Percentiles rank a stretch among this genome's conserved stretches.
phyloP scores from a whole-genome alignment of 2,329 filamentous ascomycete species.

The Decorospora gaudefroyi region DNA sequence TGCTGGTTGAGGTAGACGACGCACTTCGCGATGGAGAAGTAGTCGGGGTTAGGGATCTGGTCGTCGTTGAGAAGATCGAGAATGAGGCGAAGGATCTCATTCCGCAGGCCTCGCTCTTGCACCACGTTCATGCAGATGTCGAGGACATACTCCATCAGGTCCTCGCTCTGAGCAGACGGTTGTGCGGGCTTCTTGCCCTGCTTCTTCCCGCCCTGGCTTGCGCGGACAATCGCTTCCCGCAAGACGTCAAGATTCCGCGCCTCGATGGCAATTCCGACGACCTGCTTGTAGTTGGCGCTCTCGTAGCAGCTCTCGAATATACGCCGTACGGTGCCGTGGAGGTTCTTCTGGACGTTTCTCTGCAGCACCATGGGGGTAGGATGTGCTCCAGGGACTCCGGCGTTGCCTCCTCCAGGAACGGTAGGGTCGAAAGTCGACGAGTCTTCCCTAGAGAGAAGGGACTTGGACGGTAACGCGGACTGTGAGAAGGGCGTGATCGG shows the following conservation, averaged over 20 bases:
- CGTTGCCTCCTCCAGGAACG: constrained; percentile 61
- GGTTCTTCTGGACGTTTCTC: constrained; percentile 73
- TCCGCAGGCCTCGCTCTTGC: constrained; percentile 84
- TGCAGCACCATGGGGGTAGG: constrained; percentile 69
- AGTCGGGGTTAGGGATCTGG: constrained; percentile 89
- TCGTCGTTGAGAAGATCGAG: constrained; percentile 94
- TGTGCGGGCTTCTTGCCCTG: constrained; percentile 62
- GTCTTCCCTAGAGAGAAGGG: constrained; percentile 82
- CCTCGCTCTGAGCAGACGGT: constrained; percentile 70
- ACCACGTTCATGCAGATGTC: constrained; percentile 98
- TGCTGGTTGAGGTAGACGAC: constrained; percentile 95
- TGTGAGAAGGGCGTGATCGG: constrained; percentile 96
- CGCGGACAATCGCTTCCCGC: constrained; percentile 81
- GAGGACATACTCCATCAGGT: constrained; percentile 94
- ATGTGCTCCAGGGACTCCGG: constrained; percentile 58
- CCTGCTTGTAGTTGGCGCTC: constrained; percentile 87
- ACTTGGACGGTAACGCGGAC: constrained; percentile 90
- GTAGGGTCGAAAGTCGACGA: constrained; percentile 64
- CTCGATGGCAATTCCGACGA: constrained; percentile 95
- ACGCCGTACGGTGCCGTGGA: constrained; percentile 82
- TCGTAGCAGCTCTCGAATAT: constrained; percentile 89
- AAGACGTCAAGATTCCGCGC: constrained; percentile 89
- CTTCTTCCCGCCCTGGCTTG: constrained; percentile 80
- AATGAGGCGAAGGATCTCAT: constrained; percentile 84
- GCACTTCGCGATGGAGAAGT: constrained; percentile 97